Evolutionary conservation across 345 rosid genomes (phyloP).

Genomic region (Aquilaria malaccensis): DNA sequence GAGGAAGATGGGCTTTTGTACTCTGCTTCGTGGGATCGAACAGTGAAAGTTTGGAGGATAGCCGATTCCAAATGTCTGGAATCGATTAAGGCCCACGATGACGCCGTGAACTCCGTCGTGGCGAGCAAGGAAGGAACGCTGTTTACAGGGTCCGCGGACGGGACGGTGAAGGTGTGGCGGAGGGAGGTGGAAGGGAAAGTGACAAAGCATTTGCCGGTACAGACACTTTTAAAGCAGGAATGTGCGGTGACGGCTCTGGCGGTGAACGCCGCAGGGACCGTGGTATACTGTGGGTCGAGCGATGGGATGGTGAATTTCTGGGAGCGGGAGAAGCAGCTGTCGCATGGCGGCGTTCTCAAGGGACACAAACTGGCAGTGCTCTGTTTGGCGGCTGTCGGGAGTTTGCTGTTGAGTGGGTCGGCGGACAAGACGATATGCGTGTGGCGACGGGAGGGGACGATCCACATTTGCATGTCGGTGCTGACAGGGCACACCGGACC

Average conservation of each 20-base stretch:
- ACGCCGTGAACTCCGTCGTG: conserved; percentile 81
- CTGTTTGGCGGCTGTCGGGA: conserved; percentile 68
- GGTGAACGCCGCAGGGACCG: conserved; percentile 34
- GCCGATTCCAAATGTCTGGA: conserved; percentile 85
- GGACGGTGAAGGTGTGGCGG: conserved; percentile 86
- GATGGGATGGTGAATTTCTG: conserved; percentile 86
- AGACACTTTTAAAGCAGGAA: conserved; percentile 71
- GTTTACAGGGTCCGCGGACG: conserved; percentile 92
- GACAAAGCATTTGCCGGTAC: conserved; percentile 47
- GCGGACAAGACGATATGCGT: conserved; percentile 96
- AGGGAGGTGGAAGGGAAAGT: conserved; percentile 45
- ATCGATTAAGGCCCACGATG: conserved; percentile 82
- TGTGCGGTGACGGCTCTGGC: conserved; percentile 87
- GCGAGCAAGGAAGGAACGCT: conserved; percentile 42
- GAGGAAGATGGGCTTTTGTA: conserved; percentile 61
- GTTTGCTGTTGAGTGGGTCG: conserved; percentile 78
- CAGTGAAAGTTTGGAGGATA: conserved; percentile 85
- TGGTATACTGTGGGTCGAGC: conserved; percentile 78
- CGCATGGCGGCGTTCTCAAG: conserved; percentile 68
- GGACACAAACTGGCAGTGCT: conserved; percentile 93
- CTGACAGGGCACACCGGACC: conserved; percentile 92
- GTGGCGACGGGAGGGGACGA: conserved; percentile 67
- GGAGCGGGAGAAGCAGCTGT: conserved; percentile 63
- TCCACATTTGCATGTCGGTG: conserved; percentile 78
- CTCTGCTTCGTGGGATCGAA: conserved; percentile 93